Base-by-base conservation (phyloP, 371 early-diverging fungal species). In the Haplosporangium sp. region DNA sequence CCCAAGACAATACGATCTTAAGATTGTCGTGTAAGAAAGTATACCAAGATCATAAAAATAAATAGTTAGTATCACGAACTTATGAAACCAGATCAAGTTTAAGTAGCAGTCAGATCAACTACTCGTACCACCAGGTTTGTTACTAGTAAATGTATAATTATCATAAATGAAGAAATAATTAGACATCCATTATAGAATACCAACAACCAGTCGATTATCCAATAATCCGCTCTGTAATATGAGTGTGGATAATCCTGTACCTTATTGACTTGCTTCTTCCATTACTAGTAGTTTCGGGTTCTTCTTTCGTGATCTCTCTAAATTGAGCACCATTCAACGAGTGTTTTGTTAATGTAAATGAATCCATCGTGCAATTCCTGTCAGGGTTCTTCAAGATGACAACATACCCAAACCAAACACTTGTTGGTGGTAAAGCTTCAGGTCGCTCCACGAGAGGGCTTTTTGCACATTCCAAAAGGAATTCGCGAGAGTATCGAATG, bases 1-100 rank as follows among this genome's bases (percentile, higher is more conserved):
- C 87, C 87, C 39, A 88, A 85, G 52, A 88, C 82, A 61, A 88
- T 87, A 38, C 84, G 87, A 69, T 88, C 78, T 78, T 59, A 19
- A 27, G 8, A 40, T 42, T n/a, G 42, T 53, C 2, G 4, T 19
- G 35, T 19, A 17, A 53, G 53, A 53, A 20, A 8, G 53, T 20
- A 20, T 34, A 11, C 27, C 27, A 11, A 27, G 37, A 56, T 56
- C 56, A 27, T 27, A 56, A 27, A 10, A 56, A 48, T 17, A 48
- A 17, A 27, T 27, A 27, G 27, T 27, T 27, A 27, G 48, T 48
- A 17, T 11, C 34, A 27, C 27, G 27, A 27, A 27, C 34, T 56
- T 20, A 27, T 59, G 59, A 59, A 35, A 55, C 55, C 27, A 27
- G 55, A 55, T 55, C 55, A 55, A 55, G 11, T 55, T 55, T 4